Conservation (phyloP, 805 yeast species). For the Schizosaccharomyces osmophilus region DNA sequence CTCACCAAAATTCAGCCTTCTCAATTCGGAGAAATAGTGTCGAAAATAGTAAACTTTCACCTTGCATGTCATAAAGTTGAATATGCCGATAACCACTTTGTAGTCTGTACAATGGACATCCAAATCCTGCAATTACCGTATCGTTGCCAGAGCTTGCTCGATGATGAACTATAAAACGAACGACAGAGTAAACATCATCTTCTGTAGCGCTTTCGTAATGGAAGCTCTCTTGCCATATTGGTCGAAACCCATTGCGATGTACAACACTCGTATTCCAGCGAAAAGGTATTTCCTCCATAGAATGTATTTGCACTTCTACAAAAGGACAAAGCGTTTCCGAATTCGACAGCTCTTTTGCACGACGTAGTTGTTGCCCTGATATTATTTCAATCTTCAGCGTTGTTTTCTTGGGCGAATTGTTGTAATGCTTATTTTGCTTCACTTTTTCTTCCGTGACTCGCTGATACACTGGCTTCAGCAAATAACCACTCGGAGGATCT, state of each 20-base stretch:
- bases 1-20: background rate
- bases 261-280: conserved; percentile 2
- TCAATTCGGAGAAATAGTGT: conserved; percentile 18
- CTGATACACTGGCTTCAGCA: conserved; percentile 40
- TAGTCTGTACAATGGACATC: conserved; percentile 36
- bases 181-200: conserved; percentile 84
- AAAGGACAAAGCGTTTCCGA: background rate
- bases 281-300: background rate
- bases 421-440: background rate
- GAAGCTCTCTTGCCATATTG: conserved; percentile 6
- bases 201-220: conserved; percentile 27
- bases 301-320: background rate
- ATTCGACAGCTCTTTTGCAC: conserved; percentile 1
- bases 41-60: conserved; percentile 50
- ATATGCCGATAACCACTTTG: conserved; percentile 46
- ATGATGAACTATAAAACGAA: conserved; percentile 17
- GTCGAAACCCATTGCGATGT: background rate
- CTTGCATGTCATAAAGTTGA: conserved; percentile 50
- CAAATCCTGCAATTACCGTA: conserved; percentile 29
- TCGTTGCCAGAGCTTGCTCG: conserved; percentile 14
- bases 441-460: conserved; percentile 4
- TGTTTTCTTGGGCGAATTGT: conserved; percentile 18
- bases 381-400: conserved; percentile 77
- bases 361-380: background rate
- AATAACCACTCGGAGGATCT: conserved; percentile 43